A percentile compares a stretch with the other conserved stretches of the same genome.
These are phyloP conservation scores for Cutaneotrichosporon curvatum DNA, from an alignment of 1,284 basidiomycete genomes.

Conservation along the genomic window DNA sequence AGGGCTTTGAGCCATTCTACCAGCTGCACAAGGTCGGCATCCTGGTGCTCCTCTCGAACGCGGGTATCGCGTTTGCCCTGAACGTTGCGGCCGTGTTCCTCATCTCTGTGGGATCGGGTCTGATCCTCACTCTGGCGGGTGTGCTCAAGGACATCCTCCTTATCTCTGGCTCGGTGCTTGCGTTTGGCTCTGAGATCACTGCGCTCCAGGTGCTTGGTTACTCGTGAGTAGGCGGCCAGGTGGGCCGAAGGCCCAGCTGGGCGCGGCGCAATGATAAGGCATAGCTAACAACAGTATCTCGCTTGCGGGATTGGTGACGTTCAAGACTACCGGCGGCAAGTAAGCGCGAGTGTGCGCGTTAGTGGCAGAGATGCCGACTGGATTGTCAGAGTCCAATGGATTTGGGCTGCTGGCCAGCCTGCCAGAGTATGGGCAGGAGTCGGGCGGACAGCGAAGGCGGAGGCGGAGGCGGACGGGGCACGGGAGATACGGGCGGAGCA, in stretches of 20 bases:
- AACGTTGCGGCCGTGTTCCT: constrained; percentile 94
- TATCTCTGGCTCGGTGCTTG: constrained; percentile 76
- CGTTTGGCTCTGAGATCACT: constrained; percentile 73
- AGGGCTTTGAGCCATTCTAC: constrained; percentile 82
- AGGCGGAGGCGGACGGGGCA: too few species aligned
- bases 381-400: too few species aligned
- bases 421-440: too few species aligned
- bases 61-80: constrained; percentile 72
- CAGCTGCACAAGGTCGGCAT: constrained; percentile 65
- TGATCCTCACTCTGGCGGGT: constrained; percentile 87
- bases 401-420: too few species aligned
- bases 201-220: constrained; percentile 76
- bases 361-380: too few species aligned
- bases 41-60: constrained; percentile 74
- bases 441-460: too few species aligned
- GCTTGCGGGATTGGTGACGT: constrained; percentile 40
- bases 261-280: too few species aligned
- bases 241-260: too few species aligned
- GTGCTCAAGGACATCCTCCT: constrained; percentile 75
- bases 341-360: constrained; percentile 14
- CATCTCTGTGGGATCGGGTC: constrained; percentile 76
- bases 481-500: too few species aligned
- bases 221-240: constrained; percentile 46
- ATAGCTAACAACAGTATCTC: constrained; percentile 37
- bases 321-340: constrained; percentile 45